Percentiles rank a stretch among this genome's conserved stretches.
Evolutionary conservation across 108 stramenopile species (phyloP).

Genomic region (Nitzschia sp.): DNA sequence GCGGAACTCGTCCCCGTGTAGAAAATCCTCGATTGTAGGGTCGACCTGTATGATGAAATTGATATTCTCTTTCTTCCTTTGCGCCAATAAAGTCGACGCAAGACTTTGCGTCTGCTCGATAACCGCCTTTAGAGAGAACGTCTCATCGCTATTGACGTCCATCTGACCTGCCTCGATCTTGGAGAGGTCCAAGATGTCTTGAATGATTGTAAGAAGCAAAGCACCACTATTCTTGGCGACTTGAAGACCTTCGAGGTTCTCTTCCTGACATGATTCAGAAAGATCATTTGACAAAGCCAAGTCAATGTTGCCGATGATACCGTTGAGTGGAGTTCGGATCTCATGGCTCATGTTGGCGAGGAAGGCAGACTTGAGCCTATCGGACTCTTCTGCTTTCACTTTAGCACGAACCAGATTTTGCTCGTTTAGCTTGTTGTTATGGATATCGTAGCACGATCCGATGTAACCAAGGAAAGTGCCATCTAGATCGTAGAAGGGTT

Average conservation of each 20-base stretch:
- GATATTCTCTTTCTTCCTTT: slow-evolving; percentile 1
- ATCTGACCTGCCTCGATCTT: slow-evolving; percentile 50
- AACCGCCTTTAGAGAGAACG: background rate
- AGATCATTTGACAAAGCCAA: slow-evolving; percentile 6
- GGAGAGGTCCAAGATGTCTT: slow-evolving; percentile 52
- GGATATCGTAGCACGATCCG: slow-evolving; percentile 9
- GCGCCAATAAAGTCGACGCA: background rate
- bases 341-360: slow-evolving; percentile 32
- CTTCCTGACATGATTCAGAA: background rate
- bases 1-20: slow-evolving; percentile 8
- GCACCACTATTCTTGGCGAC: slow-evolving; percentile 4
- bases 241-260: slow-evolving; percentile 5
- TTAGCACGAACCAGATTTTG: slow-evolving; percentile 10
- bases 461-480: slow-evolving; percentile 7
- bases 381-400: slow-evolving; percentile 31
- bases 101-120: background rate
- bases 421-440: slow-evolving; percentile 3
- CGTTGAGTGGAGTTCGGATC: slow-evolving; percentile 35
- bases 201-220: slow-evolving; percentile 30
- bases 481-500: slow-evolving; percentile 9
- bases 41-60: slow-evolving; percentile 1
- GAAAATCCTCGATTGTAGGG: background rate
- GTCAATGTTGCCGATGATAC: slow-evolving; percentile 34
- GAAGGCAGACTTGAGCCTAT: slow-evolving; percentile 41
- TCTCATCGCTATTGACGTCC: slow-evolving; percentile 1